Evolutionary conservation across 2,329 filamentous ascomycete genomes (phyloP).

Genomic region (Emericellopsis cladophorae): DNA sequence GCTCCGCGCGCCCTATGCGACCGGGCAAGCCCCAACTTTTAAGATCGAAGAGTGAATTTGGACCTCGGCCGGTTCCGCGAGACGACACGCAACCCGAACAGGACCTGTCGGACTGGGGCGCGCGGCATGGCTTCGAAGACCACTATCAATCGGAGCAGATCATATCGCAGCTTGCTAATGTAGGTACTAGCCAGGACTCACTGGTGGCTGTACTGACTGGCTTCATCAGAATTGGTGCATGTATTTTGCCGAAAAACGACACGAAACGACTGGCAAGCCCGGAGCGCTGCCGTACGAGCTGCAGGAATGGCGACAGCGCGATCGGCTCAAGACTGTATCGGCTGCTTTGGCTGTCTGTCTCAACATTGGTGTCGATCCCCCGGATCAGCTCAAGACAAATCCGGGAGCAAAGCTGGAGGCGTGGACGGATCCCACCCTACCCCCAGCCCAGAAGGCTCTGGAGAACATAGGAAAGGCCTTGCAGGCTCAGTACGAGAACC

Average conservation of each 20-base stretch:
- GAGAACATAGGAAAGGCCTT: constrained; percentile 92
- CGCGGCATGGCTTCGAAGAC: constrained; percentile 81
- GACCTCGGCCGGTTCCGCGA: constrained; percentile 24
- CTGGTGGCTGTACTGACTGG: background rate
- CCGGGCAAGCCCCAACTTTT: constrained; percentile 36
- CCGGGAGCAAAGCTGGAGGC: constrained; percentile 91
- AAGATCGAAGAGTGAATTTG: constrained; percentile 45
- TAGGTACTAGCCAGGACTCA: constrained; percentile 20
- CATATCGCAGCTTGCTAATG: constrained; percentile 69
- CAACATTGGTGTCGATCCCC: constrained; percentile 95
- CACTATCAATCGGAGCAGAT: constrained; percentile 88
- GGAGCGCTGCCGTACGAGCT: constrained; percentile 54
- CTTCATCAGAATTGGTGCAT: constrained; percentile 80
- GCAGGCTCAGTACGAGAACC: constrained; percentile 91
- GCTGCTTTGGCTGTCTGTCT: constrained; percentile 88
- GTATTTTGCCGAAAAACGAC: constrained; percentile 97
- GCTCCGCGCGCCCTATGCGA: constrained; percentile 21
- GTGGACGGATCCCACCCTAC: constrained; percentile 84
- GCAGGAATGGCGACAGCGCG: constrained; percentile 95
- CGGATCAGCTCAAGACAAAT: constrained; percentile 90
- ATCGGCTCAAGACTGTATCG: constrained; percentile 91
- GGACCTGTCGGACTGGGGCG: constrained; percentile 39
- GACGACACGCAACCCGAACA: constrained; percentile 29
- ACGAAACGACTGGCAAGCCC: constrained; percentile 85
- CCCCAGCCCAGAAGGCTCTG: constrained; percentile 70